These are phyloP conservation scores for Cryptococcus sp. DNA, from an alignment of 1,284 basidiomycete genomes.

Conservation along the genomic window DNA sequence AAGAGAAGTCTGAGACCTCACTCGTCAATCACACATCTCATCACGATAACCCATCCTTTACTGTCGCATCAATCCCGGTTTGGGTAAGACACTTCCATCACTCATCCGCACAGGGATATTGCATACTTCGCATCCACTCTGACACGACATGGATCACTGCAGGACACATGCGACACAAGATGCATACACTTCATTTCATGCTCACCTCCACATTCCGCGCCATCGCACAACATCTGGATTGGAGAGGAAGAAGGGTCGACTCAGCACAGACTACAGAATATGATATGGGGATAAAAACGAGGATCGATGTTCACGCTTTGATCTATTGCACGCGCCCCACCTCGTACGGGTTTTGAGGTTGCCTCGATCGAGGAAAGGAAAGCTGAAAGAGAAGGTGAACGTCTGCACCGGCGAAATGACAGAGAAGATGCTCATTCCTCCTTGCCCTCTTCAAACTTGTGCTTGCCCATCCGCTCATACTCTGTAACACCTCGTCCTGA, in stretches of 20 bases:
- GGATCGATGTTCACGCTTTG: neutral
- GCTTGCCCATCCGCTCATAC: constrained; percentile 68
- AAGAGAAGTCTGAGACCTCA: no score
- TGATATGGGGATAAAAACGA: neutral
- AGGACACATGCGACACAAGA: no score
- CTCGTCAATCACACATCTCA: no score
- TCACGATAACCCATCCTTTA: no score
- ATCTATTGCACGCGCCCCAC: neutral
- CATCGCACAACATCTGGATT: neutral
- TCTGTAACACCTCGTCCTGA: constrained; percentile 92
- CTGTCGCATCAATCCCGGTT: no score
- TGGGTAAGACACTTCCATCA: no score
- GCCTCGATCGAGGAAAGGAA: neutral
- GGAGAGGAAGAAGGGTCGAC: neutral
- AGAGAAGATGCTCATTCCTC: constrained; percentile 46
- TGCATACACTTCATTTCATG: no score
- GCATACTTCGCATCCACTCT: no score
- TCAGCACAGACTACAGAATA: constrained; percentile 3
- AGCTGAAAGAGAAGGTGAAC: neutral
- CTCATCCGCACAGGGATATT: no score
- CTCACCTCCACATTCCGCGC: no score
- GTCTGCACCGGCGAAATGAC: neutral
- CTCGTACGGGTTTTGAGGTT: no score
- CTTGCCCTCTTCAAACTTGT: constrained; percentile 68
- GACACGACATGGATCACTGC: no score